These are phyloP conservation scores for Penicillium sp. DNA, from an alignment of 2,329 filamentous ascomycete genomes.

Conservation along the genomic window DNA sequence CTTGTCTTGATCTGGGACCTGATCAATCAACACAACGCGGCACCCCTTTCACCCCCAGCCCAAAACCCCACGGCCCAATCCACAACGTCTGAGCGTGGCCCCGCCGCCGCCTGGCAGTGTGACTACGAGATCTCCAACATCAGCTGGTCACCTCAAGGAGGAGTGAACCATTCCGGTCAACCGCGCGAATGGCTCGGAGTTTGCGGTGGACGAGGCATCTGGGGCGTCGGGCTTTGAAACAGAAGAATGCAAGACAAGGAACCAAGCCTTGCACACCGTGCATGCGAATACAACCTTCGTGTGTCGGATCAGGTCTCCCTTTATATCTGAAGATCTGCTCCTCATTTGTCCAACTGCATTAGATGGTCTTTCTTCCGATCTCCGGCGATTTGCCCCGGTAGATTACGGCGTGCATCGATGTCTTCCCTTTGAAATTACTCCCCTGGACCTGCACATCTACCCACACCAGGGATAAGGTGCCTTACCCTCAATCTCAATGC, in stretches of 20 bases:
- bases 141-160: slow-evolving; percentile 43
- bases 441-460: too few relatives aligned
- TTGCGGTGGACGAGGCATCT: slow-evolving; percentile 43
- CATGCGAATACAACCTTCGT: too few relatives aligned
- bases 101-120: slow-evolving; percentile 43
- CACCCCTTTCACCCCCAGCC: slow-evolving; percentile 36
- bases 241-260: neutral
- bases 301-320: too few relatives aligned
- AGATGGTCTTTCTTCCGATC: slow-evolving; percentile 14
- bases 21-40: slow-evolving; percentile 58
- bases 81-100: slow-evolving; percentile 40
- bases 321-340: slow-evolving; percentile 2
- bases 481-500: too few relatives aligned
- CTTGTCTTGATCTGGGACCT: slow-evolving; percentile 93
- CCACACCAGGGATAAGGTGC: too few relatives aligned
- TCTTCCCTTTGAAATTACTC: too few relatives aligned
- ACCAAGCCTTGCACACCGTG: too few relatives aligned
- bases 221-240: slow-evolving; percentile 39
- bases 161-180: slow-evolving; percentile 30
- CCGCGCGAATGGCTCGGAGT: slow-evolving; percentile 42
- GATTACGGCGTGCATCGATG: neutral
- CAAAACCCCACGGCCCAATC: slow-evolving; percentile 23
- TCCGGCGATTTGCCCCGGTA: slow-evolving; percentile 6
- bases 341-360: slow-evolving; percentile 16
- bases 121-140: slow-evolving; percentile 46